Evolutionary conservation across 108 stramenopile species (phyloP).

Genomic region (Heterococcus sp.): DNA sequence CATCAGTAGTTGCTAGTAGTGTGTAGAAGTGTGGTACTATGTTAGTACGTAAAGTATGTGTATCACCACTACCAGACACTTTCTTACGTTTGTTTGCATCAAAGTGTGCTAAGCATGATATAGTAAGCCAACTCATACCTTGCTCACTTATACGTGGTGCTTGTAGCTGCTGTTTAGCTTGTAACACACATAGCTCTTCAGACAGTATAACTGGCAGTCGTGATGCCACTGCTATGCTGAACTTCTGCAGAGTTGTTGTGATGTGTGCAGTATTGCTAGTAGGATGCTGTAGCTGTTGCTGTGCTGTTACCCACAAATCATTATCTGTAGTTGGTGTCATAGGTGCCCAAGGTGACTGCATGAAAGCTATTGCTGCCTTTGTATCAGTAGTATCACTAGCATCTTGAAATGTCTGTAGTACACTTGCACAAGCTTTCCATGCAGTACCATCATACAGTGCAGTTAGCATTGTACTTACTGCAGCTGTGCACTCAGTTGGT

Average conservation of each 20-base stretch:
- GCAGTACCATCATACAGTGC: too few relatives aligned
- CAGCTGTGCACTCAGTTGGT: too few relatives aligned
- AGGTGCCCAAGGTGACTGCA: too few relatives aligned
- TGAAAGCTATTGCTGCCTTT: too few relatives aligned
- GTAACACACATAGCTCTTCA: background rate
- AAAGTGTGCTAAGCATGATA: constrained; percentile 2
- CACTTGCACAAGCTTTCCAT: too few relatives aligned
- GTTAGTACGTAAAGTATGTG: background rate
- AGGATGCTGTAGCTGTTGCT: too few relatives aligned
- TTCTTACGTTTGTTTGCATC: background rate
- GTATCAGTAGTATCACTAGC: too few relatives aligned
- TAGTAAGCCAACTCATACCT: constrained; percentile 18
- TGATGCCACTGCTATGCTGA: background rate
- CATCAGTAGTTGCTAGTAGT: background rate
- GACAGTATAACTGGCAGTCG: background rate
- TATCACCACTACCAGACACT: background rate
- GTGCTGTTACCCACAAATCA: background rate
- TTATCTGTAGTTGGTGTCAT: background rate
- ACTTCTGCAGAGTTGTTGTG: too few relatives aligned
- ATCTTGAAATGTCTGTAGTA: too few relatives aligned
- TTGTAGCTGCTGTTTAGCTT: background rate
- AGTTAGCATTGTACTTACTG: too few relatives aligned
- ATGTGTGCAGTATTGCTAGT: too few relatives aligned
- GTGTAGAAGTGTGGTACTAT: constrained; percentile 1
- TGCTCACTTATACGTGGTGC: background rate